Evolutionary conservation across 1,284 basidiomycete species (phyloP).

Genomic region (Apiotrichum akiyoshidainum): DNA sequence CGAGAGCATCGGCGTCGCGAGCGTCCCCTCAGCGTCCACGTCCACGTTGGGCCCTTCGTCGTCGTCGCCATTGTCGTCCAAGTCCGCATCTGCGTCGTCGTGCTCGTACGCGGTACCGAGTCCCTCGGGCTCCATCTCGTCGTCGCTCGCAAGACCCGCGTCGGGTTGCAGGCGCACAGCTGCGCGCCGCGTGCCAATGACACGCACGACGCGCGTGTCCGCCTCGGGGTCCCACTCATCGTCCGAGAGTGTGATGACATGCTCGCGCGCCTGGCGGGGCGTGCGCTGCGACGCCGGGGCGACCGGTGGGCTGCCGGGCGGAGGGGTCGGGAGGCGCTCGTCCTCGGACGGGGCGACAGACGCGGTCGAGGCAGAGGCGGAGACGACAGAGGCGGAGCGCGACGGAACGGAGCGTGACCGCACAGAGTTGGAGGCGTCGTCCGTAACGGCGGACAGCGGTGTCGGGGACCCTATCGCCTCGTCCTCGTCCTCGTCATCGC

Average conservation of each 20-base stretch:
- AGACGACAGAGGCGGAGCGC: no score
- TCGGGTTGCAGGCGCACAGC: conserved; percentile 1
- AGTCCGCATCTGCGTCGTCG: not conserved
- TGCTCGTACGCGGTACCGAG: conserved; percentile 2
- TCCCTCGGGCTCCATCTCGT: conserved; percentile 4
- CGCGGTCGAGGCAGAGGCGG: not conserved
- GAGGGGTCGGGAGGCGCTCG: not conserved
- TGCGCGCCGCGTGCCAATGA: conserved; percentile 17
- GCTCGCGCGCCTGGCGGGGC: not conserved
- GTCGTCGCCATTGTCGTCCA: conserved; percentile 7
- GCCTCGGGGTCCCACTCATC: conserved; percentile 42
- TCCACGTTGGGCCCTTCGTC: not conserved
- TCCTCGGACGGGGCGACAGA: not conserved
- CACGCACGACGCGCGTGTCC: conserved; percentile 4
- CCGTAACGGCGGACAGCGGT: not conserved
- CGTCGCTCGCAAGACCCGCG: conserved; percentile 12
- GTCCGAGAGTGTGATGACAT: conserved; percentile 30
- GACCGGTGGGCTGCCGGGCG: not conserved
- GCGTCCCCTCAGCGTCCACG: conserved; percentile 5
- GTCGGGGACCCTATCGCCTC: not conserved
- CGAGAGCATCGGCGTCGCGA: not conserved
- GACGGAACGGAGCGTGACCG: no score
- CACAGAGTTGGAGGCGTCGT: not conserved
- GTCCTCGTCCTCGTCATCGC: not conserved
- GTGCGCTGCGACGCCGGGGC: not conserved